phyloP scores from a whole-genome alignment of 441 rosid genomes.

The Aleurites moluccanus region DNA sequence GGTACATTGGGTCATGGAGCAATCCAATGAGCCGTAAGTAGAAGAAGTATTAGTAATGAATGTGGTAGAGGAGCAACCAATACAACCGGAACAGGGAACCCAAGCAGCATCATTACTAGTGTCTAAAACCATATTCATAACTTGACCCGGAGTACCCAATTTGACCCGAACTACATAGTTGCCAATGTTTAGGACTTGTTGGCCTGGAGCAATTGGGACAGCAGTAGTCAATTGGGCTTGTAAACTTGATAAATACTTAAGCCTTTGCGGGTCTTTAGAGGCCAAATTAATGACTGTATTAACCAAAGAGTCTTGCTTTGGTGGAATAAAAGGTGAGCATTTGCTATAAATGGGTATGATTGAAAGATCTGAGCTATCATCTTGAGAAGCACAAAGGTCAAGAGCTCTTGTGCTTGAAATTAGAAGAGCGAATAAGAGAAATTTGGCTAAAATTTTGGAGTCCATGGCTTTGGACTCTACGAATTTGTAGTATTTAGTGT shows the following conservation, averaged over 20 bases:
- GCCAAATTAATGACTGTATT: conserved; percentile 54
- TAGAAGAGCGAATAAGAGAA: conserved; percentile 39
- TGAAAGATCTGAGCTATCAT: conserved; percentile 40
- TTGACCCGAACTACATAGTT: conserved; percentile 73
- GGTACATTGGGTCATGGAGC: conserved; percentile 62
- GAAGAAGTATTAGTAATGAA: conserved; percentile 57
- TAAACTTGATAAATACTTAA: conserved; percentile 43
- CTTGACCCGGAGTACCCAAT: conserved; percentile 80
- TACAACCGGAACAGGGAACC: conserved; percentile 78
- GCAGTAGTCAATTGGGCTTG: conserved; percentile 38
- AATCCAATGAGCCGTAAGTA: conserved; percentile 52
- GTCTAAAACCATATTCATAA: conserved; percentile 81
- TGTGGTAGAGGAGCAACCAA: conserved; percentile 57
- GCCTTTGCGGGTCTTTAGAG: conserved; percentile 50
- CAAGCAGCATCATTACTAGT: conserved; percentile 80
- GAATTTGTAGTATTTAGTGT: not conserved
- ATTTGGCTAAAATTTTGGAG: conserved; percentile 17
- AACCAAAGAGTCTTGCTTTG: conserved; percentile 44
- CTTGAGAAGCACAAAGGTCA: conserved; percentile 40
- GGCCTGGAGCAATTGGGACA: conserved; percentile 60
- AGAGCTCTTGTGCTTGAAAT: conserved; percentile 33
- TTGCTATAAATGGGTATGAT: conserved; percentile 57
- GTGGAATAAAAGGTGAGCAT: conserved; percentile 59
- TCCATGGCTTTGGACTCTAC: conserved; percentile 37
- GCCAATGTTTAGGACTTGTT: conserved; percentile 43